phyloP scores from a whole-genome alignment of 2,329 filamentous ascomycete genomes.

The Harringtonia aguacate region DNA sequence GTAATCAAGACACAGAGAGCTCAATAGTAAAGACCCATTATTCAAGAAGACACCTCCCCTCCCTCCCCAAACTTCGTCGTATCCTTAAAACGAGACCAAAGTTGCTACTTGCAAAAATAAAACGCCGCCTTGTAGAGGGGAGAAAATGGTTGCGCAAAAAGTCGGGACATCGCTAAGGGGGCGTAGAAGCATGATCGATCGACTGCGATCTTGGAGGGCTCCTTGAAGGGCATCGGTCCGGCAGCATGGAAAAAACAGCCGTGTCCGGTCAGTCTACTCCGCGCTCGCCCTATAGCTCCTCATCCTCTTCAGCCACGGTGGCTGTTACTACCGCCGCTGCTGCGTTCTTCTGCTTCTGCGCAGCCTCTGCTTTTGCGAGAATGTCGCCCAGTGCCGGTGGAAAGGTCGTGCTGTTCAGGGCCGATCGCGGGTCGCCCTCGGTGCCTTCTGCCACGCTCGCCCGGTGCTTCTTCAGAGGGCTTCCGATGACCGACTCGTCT shows the following conservation, averaged over 20 bases:
- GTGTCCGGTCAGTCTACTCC: too few relatives aligned
- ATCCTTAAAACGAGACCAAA: too few relatives aligned
- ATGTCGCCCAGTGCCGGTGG: constrained; percentile 30
- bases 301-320: constrained; percentile 2
- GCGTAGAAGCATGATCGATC: too few relatives aligned
- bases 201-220: too few relatives aligned
- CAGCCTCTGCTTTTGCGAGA: constrained; percentile 25
- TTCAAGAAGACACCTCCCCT: too few relatives aligned
- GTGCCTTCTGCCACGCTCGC: constrained; percentile 38
- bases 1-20: background rate
- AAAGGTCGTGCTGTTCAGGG: constrained; percentile 16
- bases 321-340: background rate
- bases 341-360: constrained; percentile 12
- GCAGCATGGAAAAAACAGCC: too few relatives aligned
- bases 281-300: background rate
- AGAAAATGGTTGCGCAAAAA: too few relatives aligned
- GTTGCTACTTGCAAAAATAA: too few relatives aligned
- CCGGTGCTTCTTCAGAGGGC: constrained; percentile 66
- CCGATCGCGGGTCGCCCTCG: background rate
- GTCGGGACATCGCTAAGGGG: too few relatives aligned
- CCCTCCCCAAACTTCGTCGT: background rate
- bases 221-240: too few relatives aligned
- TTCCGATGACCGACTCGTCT: constrained; percentile 46
- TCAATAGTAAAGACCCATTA: background rate
- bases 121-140: too few relatives aligned